These are phyloP conservation scores for Populus hybrid DNA, from an alignment of 441 rosid genomes.

Conservation along the genomic window DNA sequence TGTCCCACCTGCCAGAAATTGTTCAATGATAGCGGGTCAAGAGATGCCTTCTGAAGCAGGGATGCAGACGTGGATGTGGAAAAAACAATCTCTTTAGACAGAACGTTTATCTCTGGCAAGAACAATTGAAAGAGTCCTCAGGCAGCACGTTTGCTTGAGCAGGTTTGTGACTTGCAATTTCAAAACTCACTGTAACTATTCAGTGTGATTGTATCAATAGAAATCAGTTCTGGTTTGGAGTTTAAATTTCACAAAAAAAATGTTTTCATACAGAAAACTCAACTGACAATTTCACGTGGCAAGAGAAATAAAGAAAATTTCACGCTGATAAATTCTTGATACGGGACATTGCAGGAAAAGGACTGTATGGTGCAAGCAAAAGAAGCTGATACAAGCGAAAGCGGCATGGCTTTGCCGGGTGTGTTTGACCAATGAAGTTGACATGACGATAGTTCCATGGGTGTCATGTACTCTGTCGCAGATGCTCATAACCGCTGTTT, in stretches of 20 bases:
- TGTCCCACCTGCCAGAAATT: constrained; percentile 79
- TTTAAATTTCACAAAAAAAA: neutral
- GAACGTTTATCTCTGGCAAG: constrained; percentile 72
- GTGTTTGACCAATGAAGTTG: constrained; percentile 82
- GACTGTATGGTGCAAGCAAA: constrained; percentile 61
- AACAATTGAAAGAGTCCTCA: constrained; percentile 76
- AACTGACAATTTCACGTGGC: neutral
- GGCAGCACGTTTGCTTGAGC: constrained; percentile 76
- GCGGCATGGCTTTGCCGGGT: constrained; percentile 88
- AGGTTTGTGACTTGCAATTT: constrained; percentile 46
- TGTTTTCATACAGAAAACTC: neutral
- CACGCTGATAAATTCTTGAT: neutral
- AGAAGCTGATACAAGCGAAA: constrained; percentile 88
- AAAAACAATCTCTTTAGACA: constrained; percentile 75
- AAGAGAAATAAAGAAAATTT: neutral
- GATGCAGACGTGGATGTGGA: constrained; percentile 71
- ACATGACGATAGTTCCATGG: constrained; percentile 75
- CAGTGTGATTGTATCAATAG: neutral
- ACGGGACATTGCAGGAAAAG: constrained; percentile 53
- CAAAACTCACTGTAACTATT: neutral
- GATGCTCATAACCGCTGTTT: constrained; percentile 83
- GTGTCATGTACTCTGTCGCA: constrained; percentile 90
- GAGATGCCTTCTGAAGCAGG: constrained; percentile 99
- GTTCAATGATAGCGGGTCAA: constrained; percentile 86
- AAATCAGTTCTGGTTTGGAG: neutral